These are phyloP conservation scores for Austroboletus rostrupii DNA, from an alignment of 1,284 basidiomycete genomes.

Conservation along the genomic window DNA sequence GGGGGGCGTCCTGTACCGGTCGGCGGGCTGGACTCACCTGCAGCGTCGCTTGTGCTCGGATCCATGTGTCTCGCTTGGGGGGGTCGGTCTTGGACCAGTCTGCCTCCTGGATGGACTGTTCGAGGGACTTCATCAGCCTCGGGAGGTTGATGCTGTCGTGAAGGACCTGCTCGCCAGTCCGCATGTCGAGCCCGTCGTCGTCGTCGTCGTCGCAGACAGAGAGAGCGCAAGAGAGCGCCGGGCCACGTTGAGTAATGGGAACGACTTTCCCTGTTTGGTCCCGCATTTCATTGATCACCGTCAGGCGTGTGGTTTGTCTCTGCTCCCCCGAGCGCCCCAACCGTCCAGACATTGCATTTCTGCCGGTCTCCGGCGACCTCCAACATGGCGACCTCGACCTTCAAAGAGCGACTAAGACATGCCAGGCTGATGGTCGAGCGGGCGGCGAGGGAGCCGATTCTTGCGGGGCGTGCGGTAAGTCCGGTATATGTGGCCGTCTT, in stretches of 20 bases:
- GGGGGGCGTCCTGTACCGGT: background rate
- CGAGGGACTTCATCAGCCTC: slow-evolving; percentile 58
- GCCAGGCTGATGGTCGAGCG: slow-evolving; percentile 22
- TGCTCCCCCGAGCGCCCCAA: slow-evolving; percentile 1
- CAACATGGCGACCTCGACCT: slow-evolving; percentile 23
- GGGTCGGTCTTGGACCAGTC: slow-evolving; percentile 43
- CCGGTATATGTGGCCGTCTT: slow-evolving; percentile 1
- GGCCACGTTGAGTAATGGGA: slow-evolving; percentile 17
- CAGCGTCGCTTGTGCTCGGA: slow-evolving; percentile 52
- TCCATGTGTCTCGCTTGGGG: slow-evolving; percentile 42
- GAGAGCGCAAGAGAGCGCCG: background rate
- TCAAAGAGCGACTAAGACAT: slow-evolving; percentile 16
- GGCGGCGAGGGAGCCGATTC: slow-evolving; percentile 17
- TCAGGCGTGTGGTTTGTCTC: slow-evolving; percentile 6
- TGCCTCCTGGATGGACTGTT: slow-evolving; percentile 48
- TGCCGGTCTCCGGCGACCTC: background rate
- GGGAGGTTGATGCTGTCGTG: slow-evolving; percentile 70
- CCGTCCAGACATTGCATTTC: background rate
- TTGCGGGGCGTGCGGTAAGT: slow-evolving; percentile 21
- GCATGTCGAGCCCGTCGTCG: slow-evolving; percentile 18
- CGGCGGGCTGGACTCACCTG: slow-evolving; percentile 42
- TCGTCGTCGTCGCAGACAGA: slow-evolving; percentile 2
- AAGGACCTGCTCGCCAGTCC: slow-evolving; percentile 36
- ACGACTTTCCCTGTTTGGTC: slow-evolving; percentile 18
- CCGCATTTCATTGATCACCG: slow-evolving; percentile 17